Evolutionary conservation across 2,329 filamentous ascomycete genomes (phyloP).

Genomic region (Aspergillus pseudoterreus): DNA sequence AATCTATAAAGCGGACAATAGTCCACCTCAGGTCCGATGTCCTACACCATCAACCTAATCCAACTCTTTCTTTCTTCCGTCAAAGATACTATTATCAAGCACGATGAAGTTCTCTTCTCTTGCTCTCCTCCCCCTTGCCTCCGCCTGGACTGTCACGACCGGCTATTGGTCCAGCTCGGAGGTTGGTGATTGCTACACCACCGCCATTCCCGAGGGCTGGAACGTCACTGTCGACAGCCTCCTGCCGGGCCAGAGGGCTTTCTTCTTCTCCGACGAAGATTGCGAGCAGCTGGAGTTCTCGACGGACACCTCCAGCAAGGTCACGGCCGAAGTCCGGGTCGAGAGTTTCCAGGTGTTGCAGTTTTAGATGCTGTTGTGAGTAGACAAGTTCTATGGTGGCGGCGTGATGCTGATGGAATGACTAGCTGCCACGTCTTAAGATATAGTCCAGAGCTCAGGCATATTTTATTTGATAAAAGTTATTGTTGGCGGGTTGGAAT

Average conservation of each 20-base stretch:
- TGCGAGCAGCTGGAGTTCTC: slow-evolving; percentile 3
- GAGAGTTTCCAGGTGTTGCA: slow-evolving; percentile 4
- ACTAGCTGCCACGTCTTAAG: no score
- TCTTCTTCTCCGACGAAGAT: slow-evolving; percentile 5
- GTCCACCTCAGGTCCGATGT: no score
- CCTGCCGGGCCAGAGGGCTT: background rate
- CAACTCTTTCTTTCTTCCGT: no score
- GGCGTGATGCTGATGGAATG: no score
- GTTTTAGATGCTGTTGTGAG: background rate
- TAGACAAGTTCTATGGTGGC: no score
- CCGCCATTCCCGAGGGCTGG: background rate
- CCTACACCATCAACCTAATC: no score
- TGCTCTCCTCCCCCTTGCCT: background rate
- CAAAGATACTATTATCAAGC: no score
- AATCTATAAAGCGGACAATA: no score
- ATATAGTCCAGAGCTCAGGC: no score
- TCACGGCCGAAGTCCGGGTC: background rate
- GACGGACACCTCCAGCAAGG: background rate
- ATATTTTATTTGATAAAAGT: no score
- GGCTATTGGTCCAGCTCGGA: slow-evolving; percentile 5
- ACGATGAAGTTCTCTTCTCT: slow-evolving; percentile 4
- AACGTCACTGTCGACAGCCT: slow-evolving; percentile 1
- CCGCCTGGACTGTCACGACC: slow-evolving; percentile 3
- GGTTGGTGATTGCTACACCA: background rate
- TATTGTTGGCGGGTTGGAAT: no score